phyloP scores from a whole-genome alignment of 1,284 basidiomycete genomes.

The Cutaneotrichosporon curvatum region DNA sequence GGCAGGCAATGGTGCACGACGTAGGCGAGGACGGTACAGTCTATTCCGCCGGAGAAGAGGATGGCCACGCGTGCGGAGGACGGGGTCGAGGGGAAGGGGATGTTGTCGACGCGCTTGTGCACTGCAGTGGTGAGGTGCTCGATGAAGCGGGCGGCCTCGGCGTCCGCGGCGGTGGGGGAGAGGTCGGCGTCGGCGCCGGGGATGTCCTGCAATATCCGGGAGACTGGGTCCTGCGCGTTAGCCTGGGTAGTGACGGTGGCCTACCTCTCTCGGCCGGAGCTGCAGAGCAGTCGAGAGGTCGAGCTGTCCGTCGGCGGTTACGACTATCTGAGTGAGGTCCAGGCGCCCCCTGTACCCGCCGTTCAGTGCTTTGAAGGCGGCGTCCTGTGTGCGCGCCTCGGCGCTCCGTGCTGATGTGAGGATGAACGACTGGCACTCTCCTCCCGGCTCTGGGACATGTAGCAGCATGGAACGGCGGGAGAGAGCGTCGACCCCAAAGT shows the following conservation, averaged over 20 bases:
- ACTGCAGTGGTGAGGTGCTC: slow-evolving; percentile 35
- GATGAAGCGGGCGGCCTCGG: slow-evolving; percentile 38
- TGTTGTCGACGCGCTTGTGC: slow-evolving; percentile 46
- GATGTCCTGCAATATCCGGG: neutral
- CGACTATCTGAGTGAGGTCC: slow-evolving; percentile 5
- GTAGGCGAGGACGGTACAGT: slow-evolving; percentile 76
- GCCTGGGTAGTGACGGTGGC: neutral
- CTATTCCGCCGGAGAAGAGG: slow-evolving; percentile 93
- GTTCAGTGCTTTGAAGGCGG: slow-evolving; percentile 27
- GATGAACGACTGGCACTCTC: slow-evolving; percentile 8
- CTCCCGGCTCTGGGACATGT: slow-evolving; percentile 7
- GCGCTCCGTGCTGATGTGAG: slow-evolving; percentile 27
- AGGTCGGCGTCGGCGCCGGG: slow-evolving; percentile 3
- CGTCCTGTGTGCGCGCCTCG: slow-evolving; percentile 11
- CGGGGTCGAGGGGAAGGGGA: slow-evolving; percentile 33
- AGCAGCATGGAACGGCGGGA: slow-evolving; percentile 82
- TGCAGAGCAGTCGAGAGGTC: neutral
- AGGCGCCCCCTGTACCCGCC: slow-evolving; percentile 33
- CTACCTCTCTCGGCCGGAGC: neutral
- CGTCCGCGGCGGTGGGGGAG: slow-evolving; percentile 7
- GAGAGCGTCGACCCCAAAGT: slow-evolving; percentile 80
- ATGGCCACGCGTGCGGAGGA: slow-evolving; percentile 60
- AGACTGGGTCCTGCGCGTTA: neutral
- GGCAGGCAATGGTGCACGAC: slow-evolving; percentile 71
- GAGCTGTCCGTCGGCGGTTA: neutral